Evolutionary conservation across 2,329 filamentous ascomycete genomes (phyloP), one percentile per base, ranked within the genome.

Genomic region (Clonostachys rosea): DNA sequence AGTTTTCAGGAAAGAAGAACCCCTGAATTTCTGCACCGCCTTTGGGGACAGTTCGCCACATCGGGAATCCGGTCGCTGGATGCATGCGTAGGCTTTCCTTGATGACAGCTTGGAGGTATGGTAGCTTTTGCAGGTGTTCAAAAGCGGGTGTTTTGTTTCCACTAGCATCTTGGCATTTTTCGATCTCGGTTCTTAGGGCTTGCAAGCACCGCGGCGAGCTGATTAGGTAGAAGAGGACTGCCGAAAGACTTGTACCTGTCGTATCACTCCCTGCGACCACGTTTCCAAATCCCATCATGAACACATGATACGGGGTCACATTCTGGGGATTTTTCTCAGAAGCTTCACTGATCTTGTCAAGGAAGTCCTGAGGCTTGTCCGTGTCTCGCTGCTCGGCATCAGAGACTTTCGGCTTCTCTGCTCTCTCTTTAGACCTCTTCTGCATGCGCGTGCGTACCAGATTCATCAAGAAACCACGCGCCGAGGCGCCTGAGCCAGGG

Each of bases 91-190:
- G 55, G 1, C 70, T 70, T 52, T 79, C 75, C 47, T 76, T 75
- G 42, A 78, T 69, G 11, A 72, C 66, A 2, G 75, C 75, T 49
- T 79, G 70, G 14, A 80, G 63, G 50, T 79, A 82, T 0, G 73
- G 74, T 55, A 76, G 57, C 43, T 58, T 62, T 14, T 64, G 68
- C 4, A 52, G 65, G 51, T 69, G 67, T 30, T 60, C 68, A 54
- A 64, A 74, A 0, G 59, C 56, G 41, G 43, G 54, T 1, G 36
- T 42, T 20, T 20, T 20, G 18, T 20, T 20, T 20, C 18, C 18
- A 20, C 18, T 20, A 5, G 4, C 18, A 20, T 20, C 18, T 20
- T 20, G 18, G 18, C 18, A 20, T 4, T 20, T 20, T 1, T 54
- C 52, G 0, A 65, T 40, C 39, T 66, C 63, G 1, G 50, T 46